These are phyloP conservation scores for Colletotrichum limetticola DNA, from an alignment of 2,329 filamentous ascomycete genomes.

Conservation along the genomic window DNA sequence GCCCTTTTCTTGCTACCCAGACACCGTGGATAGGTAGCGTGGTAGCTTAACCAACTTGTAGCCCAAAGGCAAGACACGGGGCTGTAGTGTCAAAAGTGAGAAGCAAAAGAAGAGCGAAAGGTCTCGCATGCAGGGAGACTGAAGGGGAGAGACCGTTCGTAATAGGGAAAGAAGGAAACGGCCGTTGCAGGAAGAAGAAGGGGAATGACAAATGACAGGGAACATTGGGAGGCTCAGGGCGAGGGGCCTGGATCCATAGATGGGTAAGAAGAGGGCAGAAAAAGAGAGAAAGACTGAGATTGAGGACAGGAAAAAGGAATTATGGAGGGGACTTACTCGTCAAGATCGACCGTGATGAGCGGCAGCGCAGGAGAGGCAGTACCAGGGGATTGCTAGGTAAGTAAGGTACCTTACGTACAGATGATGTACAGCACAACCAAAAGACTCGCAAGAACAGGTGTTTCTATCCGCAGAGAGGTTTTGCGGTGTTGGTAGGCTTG, in stretches of 20 bases:
- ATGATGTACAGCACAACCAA: not conserved
- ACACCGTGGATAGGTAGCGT: not conserved
- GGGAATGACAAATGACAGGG: slow-evolving; percentile 32
- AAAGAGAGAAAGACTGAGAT: slow-evolving; percentile 7
- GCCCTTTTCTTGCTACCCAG: slow-evolving; percentile 15
- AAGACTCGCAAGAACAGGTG: not conserved
- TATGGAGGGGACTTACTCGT: slow-evolving; percentile 23
- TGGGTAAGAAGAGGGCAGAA: not conserved
- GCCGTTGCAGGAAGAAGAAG: slow-evolving; percentile 10
- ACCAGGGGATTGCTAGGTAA: slow-evolving; percentile 3
- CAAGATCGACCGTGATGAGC: slow-evolving; percentile 32
- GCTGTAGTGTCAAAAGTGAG: slow-evolving; percentile 4
- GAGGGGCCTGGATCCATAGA: not conserved
- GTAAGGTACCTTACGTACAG: slow-evolving; percentile 13
- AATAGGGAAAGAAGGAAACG: slow-evolving; percentile 9
- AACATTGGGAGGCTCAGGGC: not conserved
- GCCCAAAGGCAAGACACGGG: slow-evolving; percentile 13
- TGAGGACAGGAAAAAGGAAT: slow-evolving; percentile 28
- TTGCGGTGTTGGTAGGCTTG: slow-evolving; percentile 12
- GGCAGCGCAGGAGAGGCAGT: slow-evolving; percentile 6
- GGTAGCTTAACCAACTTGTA: slow-evolving; percentile 13
- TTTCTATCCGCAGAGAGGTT: not conserved
- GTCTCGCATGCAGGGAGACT: slow-evolving; percentile 24
- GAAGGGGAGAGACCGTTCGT: not conserved
- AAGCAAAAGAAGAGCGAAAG: slow-evolving; percentile 6